These are phyloP conservation scores for Atkinsonella hypoxylon DNA, from an alignment of 2,329 filamentous ascomycete species.

Conservation along the genomic window DNA sequence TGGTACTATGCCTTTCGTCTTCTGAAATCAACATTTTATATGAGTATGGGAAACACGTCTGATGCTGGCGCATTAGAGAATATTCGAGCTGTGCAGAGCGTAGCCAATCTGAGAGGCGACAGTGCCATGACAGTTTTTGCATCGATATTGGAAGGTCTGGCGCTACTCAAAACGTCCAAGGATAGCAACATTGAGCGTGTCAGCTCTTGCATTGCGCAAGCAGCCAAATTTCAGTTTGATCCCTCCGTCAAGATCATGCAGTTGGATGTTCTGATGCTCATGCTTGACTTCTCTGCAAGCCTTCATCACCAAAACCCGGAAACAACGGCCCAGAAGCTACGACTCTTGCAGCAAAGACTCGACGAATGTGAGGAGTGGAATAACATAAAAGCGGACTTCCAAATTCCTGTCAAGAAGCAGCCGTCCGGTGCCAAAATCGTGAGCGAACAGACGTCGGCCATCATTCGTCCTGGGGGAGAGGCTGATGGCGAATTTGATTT, in stretches of 20 bases:
- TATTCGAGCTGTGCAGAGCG: conserved; percentile 46
- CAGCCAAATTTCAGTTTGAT: conserved; percentile 58
- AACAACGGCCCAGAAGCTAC: conserved; percentile 46
- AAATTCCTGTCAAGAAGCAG: conserved; percentile 44
- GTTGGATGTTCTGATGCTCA: conserved; percentile 51
- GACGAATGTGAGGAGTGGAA: conserved; percentile 44
- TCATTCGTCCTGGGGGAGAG: conserved; percentile 35
- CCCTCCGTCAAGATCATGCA: conserved; percentile 52
- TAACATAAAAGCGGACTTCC: conserved; percentile 33
- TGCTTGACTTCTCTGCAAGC: conserved; percentile 59
- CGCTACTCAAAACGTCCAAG: conserved; percentile 52
- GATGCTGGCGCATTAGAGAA: conserved; percentile 58
- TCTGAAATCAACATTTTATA: conserved; percentile 56
- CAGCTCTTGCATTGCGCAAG: conserved; percentile 62
- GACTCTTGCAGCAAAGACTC: conserved; percentile 47
- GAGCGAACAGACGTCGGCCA: conserved; percentile 43
- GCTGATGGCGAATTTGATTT: conserved; percentile 36
- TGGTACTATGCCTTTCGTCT: conserved; percentile 73
- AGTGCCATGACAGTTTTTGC: conserved; percentile 53
- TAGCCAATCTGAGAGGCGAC: conserved; percentile 50
- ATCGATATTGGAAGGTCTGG: conserved; percentile 56
- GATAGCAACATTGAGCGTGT: conserved; percentile 58
- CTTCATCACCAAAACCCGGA: conserved; percentile 51
- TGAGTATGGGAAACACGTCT: conserved; percentile 46
- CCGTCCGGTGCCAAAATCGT: conserved; percentile 35